Evolutionary conservation across 2,329 filamentous ascomycete species (phyloP), one percentile per base, ranked within the genome.

Genomic region (Lasiodiplodia sp.): DNA sequence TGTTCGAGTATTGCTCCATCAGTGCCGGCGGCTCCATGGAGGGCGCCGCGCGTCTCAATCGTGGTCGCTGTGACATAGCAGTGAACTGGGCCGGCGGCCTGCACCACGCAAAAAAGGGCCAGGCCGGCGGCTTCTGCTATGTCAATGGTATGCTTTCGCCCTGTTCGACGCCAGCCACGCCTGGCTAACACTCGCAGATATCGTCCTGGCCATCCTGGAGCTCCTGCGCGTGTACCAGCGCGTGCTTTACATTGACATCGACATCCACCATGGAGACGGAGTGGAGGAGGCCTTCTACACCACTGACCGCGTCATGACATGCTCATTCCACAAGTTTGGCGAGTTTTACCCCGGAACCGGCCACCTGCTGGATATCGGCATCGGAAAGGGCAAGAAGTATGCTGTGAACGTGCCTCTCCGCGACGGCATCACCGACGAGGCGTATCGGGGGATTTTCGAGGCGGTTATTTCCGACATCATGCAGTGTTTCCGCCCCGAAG

Each of bases 51-150:
- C 97, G 97, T 78, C 89, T 99, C 52, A 92, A 91, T 77, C 91
- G 92, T 75, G 87, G 90, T 60, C 92, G 97, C 81, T 93, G 94
- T 38, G 93, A 98, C 77, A 97, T 99, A 76, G 96, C 96, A 66
- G 94, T 99, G 76, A 96, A 97, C 75, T 99, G 96, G 96, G 96
- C 94, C n/a, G 96, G 96, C 44, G 96, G 96, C 12, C 87, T 99
- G 34, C 96, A 99, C 79, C 96, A 99, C 77, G 96, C 96, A 57
- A 97, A 98, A 81, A 96, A 95, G 78, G 89, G 91, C 65, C 94
- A 97, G 81, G 95, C 96, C 0, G 95, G 92, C n/a, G 96, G 96
- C 0, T 99, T 99, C 81, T 99, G 96, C 83, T 99, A 99, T 82
- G 94, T 98, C 82, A 99, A 99, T 80, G 81, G 81, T 82, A 58